phyloP scores from a whole-genome alignment of 2,329 filamentous ascomycete species.

The Fusarium brevicatenulatum region DNA sequence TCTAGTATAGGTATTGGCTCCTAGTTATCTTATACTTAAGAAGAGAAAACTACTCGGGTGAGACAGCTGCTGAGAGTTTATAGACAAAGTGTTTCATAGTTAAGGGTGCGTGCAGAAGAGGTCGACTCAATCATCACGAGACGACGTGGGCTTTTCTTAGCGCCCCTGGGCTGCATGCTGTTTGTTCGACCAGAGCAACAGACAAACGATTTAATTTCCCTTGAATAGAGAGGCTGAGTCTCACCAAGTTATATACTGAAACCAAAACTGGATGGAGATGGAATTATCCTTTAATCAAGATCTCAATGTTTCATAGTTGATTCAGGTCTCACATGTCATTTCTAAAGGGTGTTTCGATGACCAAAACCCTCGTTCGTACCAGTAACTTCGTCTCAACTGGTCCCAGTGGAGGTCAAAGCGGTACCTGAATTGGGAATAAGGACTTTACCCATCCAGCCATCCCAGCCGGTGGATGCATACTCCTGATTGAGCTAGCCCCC shows the following conservation, averaged over 20 bases:
- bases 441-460: conserved; percentile 14
- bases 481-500: conserved; percentile 30
- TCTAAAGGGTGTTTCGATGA: background rate
- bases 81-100: conserved; percentile 14
- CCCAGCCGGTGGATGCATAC: background rate
- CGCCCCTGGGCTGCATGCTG: background rate
- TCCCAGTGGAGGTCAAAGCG: background rate
- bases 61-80: background rate
- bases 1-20: too few relatives aligned
- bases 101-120: conserved; percentile 2
- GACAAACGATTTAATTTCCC: conserved; percentile 8
- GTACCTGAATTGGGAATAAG: conserved; percentile 3
- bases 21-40: background rate
- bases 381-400: background rate
- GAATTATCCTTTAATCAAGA: background rate
- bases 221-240: background rate
- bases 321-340: conserved; percentile 7
- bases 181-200: conserved; percentile 15
- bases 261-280: background rate
- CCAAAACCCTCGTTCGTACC: conserved; percentile 19
- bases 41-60: background rate
- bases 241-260: background rate
- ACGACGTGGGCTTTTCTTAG: conserved; percentile 7
- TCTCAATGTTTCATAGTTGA: conserved; percentile 10
- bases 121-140: background rate